Percentiles rank a stretch among this genome's conserved stretches.
Evolutionary conservation across 179 eudicot species (phyloP).

Genomic region (Actinidia polygama): DNA sequence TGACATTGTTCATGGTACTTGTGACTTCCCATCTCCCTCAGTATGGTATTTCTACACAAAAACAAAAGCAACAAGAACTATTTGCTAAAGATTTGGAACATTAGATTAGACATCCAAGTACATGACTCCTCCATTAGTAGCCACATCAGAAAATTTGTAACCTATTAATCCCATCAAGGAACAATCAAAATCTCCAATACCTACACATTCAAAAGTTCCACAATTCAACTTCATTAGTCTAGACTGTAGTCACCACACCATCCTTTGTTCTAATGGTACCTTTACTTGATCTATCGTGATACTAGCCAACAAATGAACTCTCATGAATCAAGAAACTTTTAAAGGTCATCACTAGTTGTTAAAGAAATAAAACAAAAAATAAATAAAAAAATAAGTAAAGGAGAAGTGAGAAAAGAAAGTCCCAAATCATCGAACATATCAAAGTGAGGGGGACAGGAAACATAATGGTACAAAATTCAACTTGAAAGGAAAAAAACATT

Average conservation of each 20-base stretch:
- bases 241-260: background rate
- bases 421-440: background rate
- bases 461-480: background rate
- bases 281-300: background rate
- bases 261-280: background rate
- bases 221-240: background rate
- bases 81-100: background rate
- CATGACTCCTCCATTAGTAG: background rate
- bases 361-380: background rate
- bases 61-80: background rate
- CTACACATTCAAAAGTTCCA: background rate
- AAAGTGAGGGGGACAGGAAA: background rate
- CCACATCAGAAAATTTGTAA: background rate
- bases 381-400: background rate
- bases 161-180: background rate
- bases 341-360: background rate
- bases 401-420: background rate
- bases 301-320: background rate
- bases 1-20: background rate
- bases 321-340: background rate
- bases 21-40: background rate
- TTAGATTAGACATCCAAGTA: conserved; percentile 1
- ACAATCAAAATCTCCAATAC: background rate
- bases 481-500: background rate
- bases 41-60: background rate